These are phyloP conservation scores for Aspergillus uvarum DNA, from an alignment of 2,329 filamentous ascomycete genomes.

Conservation along the genomic window DNA sequence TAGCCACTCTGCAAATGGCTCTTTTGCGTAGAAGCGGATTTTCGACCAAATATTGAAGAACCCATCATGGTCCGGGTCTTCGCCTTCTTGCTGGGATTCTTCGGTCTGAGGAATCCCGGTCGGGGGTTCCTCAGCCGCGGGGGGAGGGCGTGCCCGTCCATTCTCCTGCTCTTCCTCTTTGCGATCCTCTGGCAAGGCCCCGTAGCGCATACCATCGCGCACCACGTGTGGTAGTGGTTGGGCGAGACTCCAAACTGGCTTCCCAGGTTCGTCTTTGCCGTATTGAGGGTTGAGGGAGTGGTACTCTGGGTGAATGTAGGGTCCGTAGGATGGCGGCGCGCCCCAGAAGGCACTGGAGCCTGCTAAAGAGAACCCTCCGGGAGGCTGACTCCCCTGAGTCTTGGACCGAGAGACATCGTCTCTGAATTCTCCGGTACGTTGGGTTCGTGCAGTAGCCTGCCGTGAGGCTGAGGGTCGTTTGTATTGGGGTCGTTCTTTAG, in stretches of 20 bases:
- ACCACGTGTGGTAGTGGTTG: slow-evolving; percentile 53
- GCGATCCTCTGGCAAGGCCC: slow-evolving; percentile 13
- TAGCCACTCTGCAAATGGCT: slow-evolving; percentile 34
- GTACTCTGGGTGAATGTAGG: slow-evolving; percentile 20
- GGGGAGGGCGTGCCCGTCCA: not conserved
- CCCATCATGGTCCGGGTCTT: not conserved
- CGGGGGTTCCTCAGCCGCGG: not conserved
- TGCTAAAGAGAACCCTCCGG: not conserved
- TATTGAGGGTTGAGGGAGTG: slow-evolving; percentile 50
- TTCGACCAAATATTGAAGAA: slow-evolving; percentile 32
- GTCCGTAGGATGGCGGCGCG: not conserved
- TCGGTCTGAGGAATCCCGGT: not conserved
- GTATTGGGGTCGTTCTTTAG: not conserved
- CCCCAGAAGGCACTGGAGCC: not conserved
- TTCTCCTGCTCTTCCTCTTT: not conserved
- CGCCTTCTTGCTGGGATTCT: not conserved
- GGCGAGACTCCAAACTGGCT: slow-evolving; percentile 52
- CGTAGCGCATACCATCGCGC: slow-evolving; percentile 47
- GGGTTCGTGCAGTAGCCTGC: not conserved
- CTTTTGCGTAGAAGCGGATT: slow-evolving; percentile 25
- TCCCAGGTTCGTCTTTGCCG: slow-evolving; percentile 44
- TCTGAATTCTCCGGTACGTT: not conserved
- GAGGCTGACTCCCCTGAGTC: not conserved
- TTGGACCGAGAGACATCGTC: not conserved
- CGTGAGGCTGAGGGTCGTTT: not conserved